Conservation (phyloP, 192 early-diverging fungal genomes). For the Linnemannia elongata region DNA sequence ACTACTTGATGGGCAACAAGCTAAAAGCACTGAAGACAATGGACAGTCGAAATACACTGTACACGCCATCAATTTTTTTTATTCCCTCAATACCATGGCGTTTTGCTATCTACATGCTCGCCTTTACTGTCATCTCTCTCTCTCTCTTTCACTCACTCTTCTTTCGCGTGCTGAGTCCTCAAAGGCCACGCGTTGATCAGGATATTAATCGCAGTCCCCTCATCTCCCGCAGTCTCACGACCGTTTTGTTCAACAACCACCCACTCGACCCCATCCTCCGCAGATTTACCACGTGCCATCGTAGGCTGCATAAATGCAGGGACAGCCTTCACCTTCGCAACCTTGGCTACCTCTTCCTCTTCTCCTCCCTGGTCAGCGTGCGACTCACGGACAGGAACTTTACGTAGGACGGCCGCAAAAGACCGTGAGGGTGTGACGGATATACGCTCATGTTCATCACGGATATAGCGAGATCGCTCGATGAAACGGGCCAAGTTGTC, state of each 20-base stretch:
- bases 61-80: not conserved
- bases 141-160: not conserved
- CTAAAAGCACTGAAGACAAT: too few species aligned
- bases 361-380: not conserved
- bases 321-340: too few species aligned
- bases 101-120: not conserved
- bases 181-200: constrained; percentile 8
- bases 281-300: constrained; percentile 20
- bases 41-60: too few species aligned
- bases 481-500: constrained; percentile 26
- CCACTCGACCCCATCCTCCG: constrained; percentile 36
- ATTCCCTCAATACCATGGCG: not conserved
- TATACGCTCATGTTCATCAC: not conserved
- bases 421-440: not conserved
- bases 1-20: too few species aligned
- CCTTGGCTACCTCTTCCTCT: not conserved
- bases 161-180: not conserved
- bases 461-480: constrained; percentile 12
- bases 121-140: not conserved
- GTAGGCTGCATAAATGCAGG: constrained; percentile 16
- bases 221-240: constrained; percentile 16
- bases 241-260: constrained; percentile 31
- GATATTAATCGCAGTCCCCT: constrained; percentile 7
- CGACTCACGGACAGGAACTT: not conserved
- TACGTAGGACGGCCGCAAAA: not conserved